Evolutionary conservation across 345 rosid genomes (phyloP).

Genomic region (Iberis pinnata): DNA sequence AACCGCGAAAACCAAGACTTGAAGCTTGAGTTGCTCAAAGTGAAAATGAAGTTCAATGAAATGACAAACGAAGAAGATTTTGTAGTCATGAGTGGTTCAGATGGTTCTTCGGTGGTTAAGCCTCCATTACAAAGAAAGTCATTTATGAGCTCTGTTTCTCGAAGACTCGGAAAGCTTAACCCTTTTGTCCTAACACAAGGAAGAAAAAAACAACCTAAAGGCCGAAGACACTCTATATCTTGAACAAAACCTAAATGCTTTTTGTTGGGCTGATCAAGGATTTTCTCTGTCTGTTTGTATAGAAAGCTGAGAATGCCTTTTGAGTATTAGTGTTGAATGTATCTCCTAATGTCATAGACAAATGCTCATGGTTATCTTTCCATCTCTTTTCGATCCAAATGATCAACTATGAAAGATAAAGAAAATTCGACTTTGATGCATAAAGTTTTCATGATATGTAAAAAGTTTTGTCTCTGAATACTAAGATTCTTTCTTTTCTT

Average conservation of each 20-base stretch:
- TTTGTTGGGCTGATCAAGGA: no score
- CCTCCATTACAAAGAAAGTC: conserved; percentile 71
- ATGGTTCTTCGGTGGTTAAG: conserved; percentile 36
- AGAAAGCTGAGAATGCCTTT: no score
- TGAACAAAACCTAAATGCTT: conserved; percentile 16
- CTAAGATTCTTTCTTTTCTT: no score
- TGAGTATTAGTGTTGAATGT: no score
- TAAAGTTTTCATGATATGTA: no score
- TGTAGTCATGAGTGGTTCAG: conserved; percentile 17
- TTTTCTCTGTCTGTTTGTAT: no score
- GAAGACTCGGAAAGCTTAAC: conserved; percentile 60
- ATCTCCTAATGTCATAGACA: no score
- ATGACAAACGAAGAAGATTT: conserved; percentile 31
- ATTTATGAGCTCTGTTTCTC: conserved; percentile 53
- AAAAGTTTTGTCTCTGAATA: no score
- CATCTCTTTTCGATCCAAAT: no score
- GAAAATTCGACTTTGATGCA: no score
- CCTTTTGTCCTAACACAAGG: conserved; percentile 52
- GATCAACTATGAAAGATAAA: no score
- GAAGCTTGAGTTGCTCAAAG: conserved; percentile 60
- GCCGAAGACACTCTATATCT: conserved; percentile 75
- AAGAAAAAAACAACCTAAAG: conserved; percentile 45
- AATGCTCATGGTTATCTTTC: no score
- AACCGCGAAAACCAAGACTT: conserved; percentile 64
- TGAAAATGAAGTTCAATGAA: conserved; percentile 73